Base-by-base conservation (phyloP, 371 early-diverging fungal species). In the Rhizopus delemar region DNA sequence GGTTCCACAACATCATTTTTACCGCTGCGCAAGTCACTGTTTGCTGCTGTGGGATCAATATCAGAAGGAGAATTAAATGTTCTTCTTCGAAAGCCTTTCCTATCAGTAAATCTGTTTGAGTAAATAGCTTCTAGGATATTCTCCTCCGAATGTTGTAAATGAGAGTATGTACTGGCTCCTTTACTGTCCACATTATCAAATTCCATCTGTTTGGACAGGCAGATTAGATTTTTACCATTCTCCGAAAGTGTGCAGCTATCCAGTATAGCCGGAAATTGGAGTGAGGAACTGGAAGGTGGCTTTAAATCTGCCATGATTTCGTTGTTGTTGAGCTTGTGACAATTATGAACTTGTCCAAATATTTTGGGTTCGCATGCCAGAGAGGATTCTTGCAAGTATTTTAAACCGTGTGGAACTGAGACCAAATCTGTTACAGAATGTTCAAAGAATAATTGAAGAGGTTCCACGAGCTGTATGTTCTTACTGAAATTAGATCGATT, bases 341-440 rank as follows among this genome's bases (percentile, higher is more conserved):
- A 11, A 55, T 75, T 77, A 38, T 71, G 78, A 16, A 72, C 69
- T 46, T 82, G 83, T 3, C 83, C 86, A 68, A 82, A 78, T 8
- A 84, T 70, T 34, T 74, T 73, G 2, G 84, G 84, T 35, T 86
- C 86, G 58, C 86, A 86, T 13, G 72, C 73, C n/a, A 85, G 43
- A 0, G 86, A 86, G 7, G 82, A 82, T 59, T 83, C 85, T 53
- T 79, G 76, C 3, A 79, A 46, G 46, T 73, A 72, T 38, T 76
- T 76, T 58, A 65, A 67, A 48, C 74, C 71, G 38, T 76, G 73
- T 0, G 80, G 80, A 2, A 74, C 71, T 16, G 80, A 72, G 12
- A 62, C 64, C 5, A 74, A 46, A n/a, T 71, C 70, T 0, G 70
- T 74, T 0, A 73, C 70, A 2, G 73, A 69, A 31, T 66, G 62